Evolutionary conservation across 2,329 filamentous ascomycete species (phyloP), one percentile per base, ranked within the genome.

Genomic region (Beauveria sp.): DNA sequence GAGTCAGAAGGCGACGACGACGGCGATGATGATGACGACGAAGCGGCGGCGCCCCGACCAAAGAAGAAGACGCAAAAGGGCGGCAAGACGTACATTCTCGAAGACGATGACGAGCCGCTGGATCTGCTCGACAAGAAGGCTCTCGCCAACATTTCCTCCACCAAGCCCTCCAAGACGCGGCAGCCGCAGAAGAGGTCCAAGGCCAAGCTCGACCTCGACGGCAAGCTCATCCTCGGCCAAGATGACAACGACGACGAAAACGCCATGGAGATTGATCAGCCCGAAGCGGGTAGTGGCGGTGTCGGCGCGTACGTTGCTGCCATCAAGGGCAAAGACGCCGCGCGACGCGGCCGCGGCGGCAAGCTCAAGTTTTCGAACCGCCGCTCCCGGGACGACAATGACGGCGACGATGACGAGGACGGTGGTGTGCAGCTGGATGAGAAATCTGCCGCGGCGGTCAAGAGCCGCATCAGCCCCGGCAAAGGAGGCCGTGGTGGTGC

Each of bases 41-140:
- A 82, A 66, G 76, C 77, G 66, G 76, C 77, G 66, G 74, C 74
- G 74, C 61, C 22, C 46, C 69, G 68, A 52, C 71, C 70, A 37
- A 77, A 75, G 66, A 79, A 75, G 74, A 77, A 80, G 71, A 70
- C 75, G 65, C 80, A 84, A 69, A 86, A 85, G 73, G 84, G 83
- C 47, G 82, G 83, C 68, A 86, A 85, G 68, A 85, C 89, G 1
- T 99, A 94, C 75, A 97, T 99, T 67, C 84, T 96, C 63, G 93
- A 97, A 77, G 90, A 96, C 63, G 91, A 96, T 62, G 90, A 96
- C 68, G 94, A 97, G 73, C 94, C 94, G 1, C 87, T 99, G 47
- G 94, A 99, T 77, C 83, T 99, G 51, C 84, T 99, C 18, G 93
- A 94, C 69, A 89, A 91, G 64, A 88, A 88, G 71, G 91, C 92